Evolutionary conservation across 179 eudicot species (phyloP).

Genomic region (Carnegiea gigantea): DNA sequence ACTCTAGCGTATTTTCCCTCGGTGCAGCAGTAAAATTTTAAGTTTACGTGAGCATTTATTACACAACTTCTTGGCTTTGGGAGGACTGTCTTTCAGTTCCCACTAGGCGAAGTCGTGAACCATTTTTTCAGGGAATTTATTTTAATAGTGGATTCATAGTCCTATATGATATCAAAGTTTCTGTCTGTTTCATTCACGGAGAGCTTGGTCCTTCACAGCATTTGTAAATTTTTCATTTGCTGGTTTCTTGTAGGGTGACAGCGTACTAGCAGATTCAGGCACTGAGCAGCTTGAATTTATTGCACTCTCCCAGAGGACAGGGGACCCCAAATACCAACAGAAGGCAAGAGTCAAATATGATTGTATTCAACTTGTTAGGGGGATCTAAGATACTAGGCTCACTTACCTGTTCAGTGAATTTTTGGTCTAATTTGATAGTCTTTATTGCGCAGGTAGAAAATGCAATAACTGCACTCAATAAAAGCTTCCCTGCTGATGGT

Average conservation of each 20-base stretch:
- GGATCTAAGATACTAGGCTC: neutral
- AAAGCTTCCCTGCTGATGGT: slow-evolving; percentile 90
- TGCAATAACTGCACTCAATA: slow-evolving; percentile 73
- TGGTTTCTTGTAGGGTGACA: slow-evolving; percentile 61
- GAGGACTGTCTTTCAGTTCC: neutral
- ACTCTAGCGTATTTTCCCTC: neutral
- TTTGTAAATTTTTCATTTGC: slow-evolving; percentile 6
- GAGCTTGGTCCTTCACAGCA: neutral
- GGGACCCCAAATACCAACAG: slow-evolving; percentile 92
- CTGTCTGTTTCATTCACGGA: neutral
- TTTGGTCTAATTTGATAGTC: neutral
- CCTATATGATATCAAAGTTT: neutral
- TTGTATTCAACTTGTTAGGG: neutral
- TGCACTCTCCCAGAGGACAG: slow-evolving; percentile 98
- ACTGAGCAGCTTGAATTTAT: slow-evolving; percentile 98
- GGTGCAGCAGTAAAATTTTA: neutral
- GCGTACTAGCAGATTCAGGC: slow-evolving; percentile 97
- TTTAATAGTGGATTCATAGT: neutral
- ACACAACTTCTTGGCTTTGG: neutral
- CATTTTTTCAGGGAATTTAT: neutral
- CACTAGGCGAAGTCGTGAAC: neutral
- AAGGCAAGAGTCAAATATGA: slow-evolving; percentile 49
- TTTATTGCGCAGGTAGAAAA: slow-evolving; percentile 61
- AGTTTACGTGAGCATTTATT: neutral
- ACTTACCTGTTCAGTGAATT: neutral